These are phyloP conservation scores for Cyclotella baltica DNA, from an alignment of 108 stramenopile genomes.

Conservation along the genomic window DNA sequence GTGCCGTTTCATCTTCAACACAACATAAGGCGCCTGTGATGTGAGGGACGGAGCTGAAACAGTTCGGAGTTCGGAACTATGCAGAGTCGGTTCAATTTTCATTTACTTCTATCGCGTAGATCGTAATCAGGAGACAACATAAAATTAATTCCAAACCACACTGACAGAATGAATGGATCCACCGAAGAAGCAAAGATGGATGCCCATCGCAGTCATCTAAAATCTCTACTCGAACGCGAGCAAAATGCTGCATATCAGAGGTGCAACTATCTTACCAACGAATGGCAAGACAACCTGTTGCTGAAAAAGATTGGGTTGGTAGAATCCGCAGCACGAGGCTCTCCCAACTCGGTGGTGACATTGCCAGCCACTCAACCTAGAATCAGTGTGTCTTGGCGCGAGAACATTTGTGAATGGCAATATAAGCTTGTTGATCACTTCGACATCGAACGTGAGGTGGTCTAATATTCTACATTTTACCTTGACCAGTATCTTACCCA, in stretches of 20 bases:
- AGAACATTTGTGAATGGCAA: conserved; percentile 34
- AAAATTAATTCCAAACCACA: too few relatives aligned
- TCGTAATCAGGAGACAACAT: too few relatives aligned
- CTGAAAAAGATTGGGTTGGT: neutral
- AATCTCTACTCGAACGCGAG: conserved; percentile 24
- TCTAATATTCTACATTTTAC: conserved; percentile 30
- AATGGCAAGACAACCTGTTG: conserved; percentile 20
- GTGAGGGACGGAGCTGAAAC: too few relatives aligned
- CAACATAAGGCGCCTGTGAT: too few relatives aligned
- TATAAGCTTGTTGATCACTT: conserved; percentile 30
- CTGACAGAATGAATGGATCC: neutral
- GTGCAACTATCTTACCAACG: conserved; percentile 22
- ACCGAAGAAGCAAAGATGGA: conserved; percentile 1
- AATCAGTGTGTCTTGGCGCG: conserved; percentile 32
- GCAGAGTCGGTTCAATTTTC: too few relatives aligned
- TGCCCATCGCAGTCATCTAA: conserved; percentile 22
- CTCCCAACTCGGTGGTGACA: conserved; percentile 32
- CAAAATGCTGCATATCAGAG: conserved; percentile 21
- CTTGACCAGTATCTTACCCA: conserved; percentile 31
- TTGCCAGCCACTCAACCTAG: neutral
- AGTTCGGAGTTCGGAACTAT: too few relatives aligned
- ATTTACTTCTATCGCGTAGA: too few relatives aligned
- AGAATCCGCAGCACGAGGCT: conserved; percentile 13
- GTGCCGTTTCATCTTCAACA: too few relatives aligned
- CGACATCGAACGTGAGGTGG: conserved; percentile 30